Evolutionary conservation across 306 rosid genomes (phyloP).

Genomic region (Sesbania bispinosa): DNA sequence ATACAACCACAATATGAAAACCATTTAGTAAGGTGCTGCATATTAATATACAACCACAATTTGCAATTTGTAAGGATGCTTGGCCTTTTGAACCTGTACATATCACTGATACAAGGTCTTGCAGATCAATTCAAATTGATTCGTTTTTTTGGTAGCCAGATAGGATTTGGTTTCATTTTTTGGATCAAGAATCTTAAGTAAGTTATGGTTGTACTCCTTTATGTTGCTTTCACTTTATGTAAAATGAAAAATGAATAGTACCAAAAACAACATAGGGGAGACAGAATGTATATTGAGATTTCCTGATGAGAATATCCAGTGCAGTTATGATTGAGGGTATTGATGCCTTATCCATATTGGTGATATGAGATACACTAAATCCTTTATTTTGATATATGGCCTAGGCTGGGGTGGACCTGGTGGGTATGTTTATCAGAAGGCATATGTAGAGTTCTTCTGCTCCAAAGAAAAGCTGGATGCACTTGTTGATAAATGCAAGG

Average conservation of each 20-base stretch:
- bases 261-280: neutral
- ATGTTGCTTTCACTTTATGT: neutral
- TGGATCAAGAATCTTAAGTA: neutral
- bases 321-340: slow-evolving; percentile 12
- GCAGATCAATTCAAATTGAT: neutral
- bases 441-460: slow-evolving; percentile 95
- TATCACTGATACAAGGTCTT: neutral
- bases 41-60: no score
- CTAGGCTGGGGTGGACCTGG: slow-evolving; percentile 98
- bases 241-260: neutral
- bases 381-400: slow-evolving; percentile 16
- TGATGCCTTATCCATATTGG: neutral
- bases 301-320: slow-evolving; percentile 9
- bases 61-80: no score
- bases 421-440: slow-evolving; percentile 94
- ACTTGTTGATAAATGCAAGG: slow-evolving; percentile 27
- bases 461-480: slow-evolving; percentile 73
- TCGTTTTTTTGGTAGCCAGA: no score
- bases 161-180: neutral
- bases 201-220: neutral
- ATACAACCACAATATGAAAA: no score
- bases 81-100: neutral
- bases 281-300: neutral
- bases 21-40: no score
- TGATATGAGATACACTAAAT: slow-evolving; percentile 11